Base-by-base conservation (phyloP, 2,329 filamentous ascomycete species). In the Chrysosphaeria jannelii region DNA sequence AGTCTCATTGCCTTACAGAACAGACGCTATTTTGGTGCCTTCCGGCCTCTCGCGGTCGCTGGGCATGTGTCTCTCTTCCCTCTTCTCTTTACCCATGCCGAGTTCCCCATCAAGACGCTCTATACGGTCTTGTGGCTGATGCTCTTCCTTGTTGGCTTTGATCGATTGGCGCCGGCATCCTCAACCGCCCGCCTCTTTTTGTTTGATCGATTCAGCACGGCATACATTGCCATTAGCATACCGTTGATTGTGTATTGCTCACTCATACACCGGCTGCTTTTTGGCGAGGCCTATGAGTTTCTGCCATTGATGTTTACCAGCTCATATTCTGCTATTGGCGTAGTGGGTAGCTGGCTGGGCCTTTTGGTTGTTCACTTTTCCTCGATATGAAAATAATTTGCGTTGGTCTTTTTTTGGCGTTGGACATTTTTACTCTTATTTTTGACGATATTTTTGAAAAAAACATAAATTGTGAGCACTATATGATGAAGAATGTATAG, bases 291-390 rank as follows among this genome's bases (percentile, higher is more conserved):
- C 31, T 75, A 72, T 35, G 76, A 91, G 44, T 97, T 93, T 42
- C 45, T 97, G 25, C 85, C 85, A 13, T 49, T 93, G 34, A 93
- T 97, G 81, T 85, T 93, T 39, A 91, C 68, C 34, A 93, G 81
- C 49, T 71, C 74, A 8, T 97, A 93, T 43, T 75, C 71, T 16
- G 85, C 85, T 4, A 51, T 93, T 27, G 85, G 85, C n/a, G 79
- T 93, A 1, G 64, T 91, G 10, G 78, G 76, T 3, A 93, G 85
- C 45, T 93, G 81, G 81, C 37, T 91, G 19, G 79, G 85, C 7
- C 91, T 90, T 41, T 62, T 79, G 48, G 72, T 89, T 15, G 78
- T 93, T 23, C 93, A 81, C 45, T 79, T 91, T 36, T 51, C 54
- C 5, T 55, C 53, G n/a, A n/a, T n/a, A n/a, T n/a, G n/a, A n/a